These are phyloP conservation scores for Madurella mycetomatis DNA, from an alignment of 2,329 filamentous ascomycete genomes.

Conservation along the genomic window DNA sequence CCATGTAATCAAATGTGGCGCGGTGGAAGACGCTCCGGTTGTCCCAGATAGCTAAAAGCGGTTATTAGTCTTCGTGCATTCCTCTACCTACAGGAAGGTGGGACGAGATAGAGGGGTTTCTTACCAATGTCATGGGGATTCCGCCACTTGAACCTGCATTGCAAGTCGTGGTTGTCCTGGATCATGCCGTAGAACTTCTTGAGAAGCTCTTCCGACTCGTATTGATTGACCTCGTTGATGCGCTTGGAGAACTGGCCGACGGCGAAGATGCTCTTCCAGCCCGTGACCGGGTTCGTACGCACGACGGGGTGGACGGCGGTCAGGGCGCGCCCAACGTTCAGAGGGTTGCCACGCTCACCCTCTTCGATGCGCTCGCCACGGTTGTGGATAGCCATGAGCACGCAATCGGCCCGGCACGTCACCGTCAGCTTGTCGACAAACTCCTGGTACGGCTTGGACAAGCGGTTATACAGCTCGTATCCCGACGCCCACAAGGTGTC, in stretches of 20 bases:
- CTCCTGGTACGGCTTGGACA: conserved; percentile 51
- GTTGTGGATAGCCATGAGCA: conserved; percentile 43
- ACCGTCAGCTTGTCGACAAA: conserved; percentile 58
- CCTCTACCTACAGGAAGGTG: no score
- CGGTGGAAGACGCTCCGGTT: conserved; percentile 54
- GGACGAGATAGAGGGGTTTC: no score
- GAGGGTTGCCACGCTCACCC: conserved; percentile 44
- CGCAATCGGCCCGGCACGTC: conserved; percentile 48
- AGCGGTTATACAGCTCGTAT: conserved; percentile 62
- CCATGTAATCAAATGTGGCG: conserved; percentile 49
- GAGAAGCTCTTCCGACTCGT: conserved; percentile 46
- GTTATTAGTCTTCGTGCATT: no score
- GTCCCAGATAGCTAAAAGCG: conserved; percentile 49
- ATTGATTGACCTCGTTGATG: conserved; percentile 47
- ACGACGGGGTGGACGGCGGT: conserved; percentile 51
- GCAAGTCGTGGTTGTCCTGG: conserved; percentile 52
- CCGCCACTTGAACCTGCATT: conserved; percentile 45
- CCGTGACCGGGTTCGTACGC: conserved; percentile 54
- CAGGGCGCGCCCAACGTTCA: conserved; percentile 46
- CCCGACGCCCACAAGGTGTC: conserved; percentile 65
- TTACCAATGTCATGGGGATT: conserved; percentile 38
- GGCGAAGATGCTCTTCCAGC: conserved; percentile 53
- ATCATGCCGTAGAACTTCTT: conserved; percentile 49
- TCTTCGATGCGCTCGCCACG: conserved; percentile 45
- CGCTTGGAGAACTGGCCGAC: conserved; percentile 46